Conservation (phyloP, 345 rosid genomes). For the Mangifera indica region DNA sequence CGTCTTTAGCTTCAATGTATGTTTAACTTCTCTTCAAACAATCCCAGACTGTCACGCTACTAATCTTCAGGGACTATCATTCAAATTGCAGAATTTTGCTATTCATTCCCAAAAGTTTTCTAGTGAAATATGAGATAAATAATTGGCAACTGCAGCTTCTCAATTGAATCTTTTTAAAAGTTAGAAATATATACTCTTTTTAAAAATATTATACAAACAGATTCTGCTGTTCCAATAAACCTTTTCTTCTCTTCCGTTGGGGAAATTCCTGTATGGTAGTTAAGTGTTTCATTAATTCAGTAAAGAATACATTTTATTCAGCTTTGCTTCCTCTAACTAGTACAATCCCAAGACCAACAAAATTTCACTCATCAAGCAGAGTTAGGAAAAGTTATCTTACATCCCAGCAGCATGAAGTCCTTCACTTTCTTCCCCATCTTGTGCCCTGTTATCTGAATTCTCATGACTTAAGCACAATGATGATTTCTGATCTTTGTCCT, state of each 20-base stretch:
- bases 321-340: not conserved
- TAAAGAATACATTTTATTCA: not conserved
- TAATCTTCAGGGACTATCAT: constrained; percentile 49
- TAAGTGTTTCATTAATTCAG: not conserved
- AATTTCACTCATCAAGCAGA: constrained; percentile 1
- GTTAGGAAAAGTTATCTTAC: constrained; percentile 29
- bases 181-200: not conserved
- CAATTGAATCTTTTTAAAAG: not conserved
- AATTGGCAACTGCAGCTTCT: not conserved
- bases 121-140: constrained; percentile 27
- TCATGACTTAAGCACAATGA: constrained; percentile 38
- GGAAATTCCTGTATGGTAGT: not conserved
- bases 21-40: constrained; percentile 39
- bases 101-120: no score
- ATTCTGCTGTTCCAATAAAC: not conserved
- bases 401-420: constrained; percentile 43
- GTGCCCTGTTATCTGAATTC: constrained; percentile 25
- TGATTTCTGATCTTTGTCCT: constrained; percentile 35
- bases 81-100: no score
- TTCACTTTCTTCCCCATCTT: constrained; percentile 44
- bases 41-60: constrained; percentile 44
- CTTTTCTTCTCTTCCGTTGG: not conserved
- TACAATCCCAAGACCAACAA: not conserved
- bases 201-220: not conserved
- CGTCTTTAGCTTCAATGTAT: constrained; percentile 38